Base-by-base conservation (phyloP, 2,329 filamentous ascomycete species). In the Mollisiaceae sp. region DNA sequence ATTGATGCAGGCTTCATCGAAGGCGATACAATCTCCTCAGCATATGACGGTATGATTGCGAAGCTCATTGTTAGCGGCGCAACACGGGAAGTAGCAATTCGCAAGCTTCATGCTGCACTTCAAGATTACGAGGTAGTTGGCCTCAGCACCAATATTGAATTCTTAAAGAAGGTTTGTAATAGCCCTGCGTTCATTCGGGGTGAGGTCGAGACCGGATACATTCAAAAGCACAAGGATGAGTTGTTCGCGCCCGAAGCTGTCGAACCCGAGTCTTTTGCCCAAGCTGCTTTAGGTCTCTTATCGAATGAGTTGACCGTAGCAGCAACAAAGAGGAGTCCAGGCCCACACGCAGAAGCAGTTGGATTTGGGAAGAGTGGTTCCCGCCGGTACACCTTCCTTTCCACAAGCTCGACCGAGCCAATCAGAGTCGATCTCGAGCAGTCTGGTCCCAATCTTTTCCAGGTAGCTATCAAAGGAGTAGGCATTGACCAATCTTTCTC, bases 1-100 rank as follows among this genome's bases (percentile, higher is more conserved):
- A 93, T 99, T 70, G 95, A 99, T 75, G 93, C 94, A 55, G 95
- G 95, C 1, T 98, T 98, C 77, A 87, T 94, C 35, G 85, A 93
- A 71, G 95, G 95, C 32, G 94, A 97, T 76, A 92, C 93, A 68
- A 92, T 99, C 2, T 96, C 94, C 0, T 92, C 94, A 65, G 92
- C 95, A 62, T 99, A 99, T 78, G 95, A 99, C 73, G 95, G 95
- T 35, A 99, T 99, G 95, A 97, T 99, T 71, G 92, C 95, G 54
- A 99, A 99, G 80, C 86, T 99, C 60, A 99, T 99, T 72, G 93
- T 98, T 6, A 87, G 92, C 65, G 95, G 92, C 0, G 85, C 87
- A 18, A 90, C 90, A 64, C 86, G 95, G 66, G 86, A 91, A 75
- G 90, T 91, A 32, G 92, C 94, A 3, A 90, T 99, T 59, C 89